A percentile compares a stretch with the other conserved stretches of the same genome.
phyloP scores from a whole-genome alignment of 768 basidiomycete genomes.

The Rhizopogon vulgaris region DNA sequence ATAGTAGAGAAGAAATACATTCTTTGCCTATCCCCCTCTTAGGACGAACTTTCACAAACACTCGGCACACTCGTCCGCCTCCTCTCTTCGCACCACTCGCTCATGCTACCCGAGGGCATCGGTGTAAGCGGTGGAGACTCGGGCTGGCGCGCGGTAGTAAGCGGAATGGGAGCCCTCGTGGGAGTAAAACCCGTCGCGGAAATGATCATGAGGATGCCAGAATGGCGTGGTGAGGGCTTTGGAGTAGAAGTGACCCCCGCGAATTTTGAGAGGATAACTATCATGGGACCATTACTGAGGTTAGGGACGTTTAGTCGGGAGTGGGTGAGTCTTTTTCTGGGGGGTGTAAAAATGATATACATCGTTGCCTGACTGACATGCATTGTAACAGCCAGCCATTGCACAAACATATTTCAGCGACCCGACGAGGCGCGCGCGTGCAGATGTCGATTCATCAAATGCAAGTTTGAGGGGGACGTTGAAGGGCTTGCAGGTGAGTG shows the following conservation, averaged over 20 bases:
- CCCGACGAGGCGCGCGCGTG: constrained; percentile 63
- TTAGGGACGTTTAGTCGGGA: constrained; percentile 84
- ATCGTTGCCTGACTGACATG: not conserved
- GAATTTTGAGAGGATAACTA: constrained; percentile 56
- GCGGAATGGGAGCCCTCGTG: constrained; percentile 75
- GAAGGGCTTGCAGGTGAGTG: constrained; percentile 73
- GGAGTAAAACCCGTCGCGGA: constrained; percentile 78
- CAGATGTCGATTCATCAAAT: constrained; percentile 78
- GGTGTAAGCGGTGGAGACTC: constrained; percentile 57
- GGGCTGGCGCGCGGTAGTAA: constrained; percentile 81
- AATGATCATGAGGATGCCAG: constrained; percentile 69
- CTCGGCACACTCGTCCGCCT: constrained; percentile 68
- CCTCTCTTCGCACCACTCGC: constrained; percentile 57
- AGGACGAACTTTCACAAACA: constrained; percentile 70
- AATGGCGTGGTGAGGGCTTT: constrained; percentile 70
- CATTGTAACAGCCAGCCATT: constrained; percentile 57
- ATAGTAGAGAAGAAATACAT: not conserved
- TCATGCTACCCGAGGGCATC: constrained; percentile 63
- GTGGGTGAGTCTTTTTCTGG: constrained; percentile 52
- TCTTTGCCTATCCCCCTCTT: constrained; percentile 24
- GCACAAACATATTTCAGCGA: constrained; percentile 81
- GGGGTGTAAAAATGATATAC: not conserved
- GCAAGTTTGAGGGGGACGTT: constrained; percentile 80
- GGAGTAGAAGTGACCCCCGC: constrained; percentile 52
- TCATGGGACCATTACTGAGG: constrained; percentile 81